Conservation (phyloP, 2,329 filamentous ascomycete genomes). For the Fulvia fulva region DNA sequence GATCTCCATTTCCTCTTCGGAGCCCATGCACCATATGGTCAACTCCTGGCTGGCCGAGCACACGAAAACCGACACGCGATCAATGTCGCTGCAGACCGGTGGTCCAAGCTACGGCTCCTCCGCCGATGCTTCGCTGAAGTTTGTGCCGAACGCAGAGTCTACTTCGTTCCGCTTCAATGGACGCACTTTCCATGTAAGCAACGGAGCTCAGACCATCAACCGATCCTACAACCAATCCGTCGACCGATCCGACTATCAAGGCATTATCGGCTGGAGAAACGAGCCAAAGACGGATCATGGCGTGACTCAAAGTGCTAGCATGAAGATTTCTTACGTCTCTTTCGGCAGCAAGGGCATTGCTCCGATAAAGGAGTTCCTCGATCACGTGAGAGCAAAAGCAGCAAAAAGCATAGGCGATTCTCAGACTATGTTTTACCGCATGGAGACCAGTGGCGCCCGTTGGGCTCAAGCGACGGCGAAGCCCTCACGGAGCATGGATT, state of each 20-base stretch:
- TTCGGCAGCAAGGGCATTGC: neutral
- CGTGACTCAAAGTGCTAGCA: neutral
- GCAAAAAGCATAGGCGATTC: neutral
- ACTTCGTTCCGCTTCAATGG: neutral
- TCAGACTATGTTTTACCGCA: neutral
- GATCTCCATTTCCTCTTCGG: neutral
- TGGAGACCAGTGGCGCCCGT: neutral
- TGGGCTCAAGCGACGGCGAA: neutral
- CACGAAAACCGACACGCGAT: neutral
- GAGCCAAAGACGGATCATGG: neutral
- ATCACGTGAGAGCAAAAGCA: neutral
- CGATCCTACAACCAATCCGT: neutral
- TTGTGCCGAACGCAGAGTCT: neutral
- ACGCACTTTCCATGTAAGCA: neutral
- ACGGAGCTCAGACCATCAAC: neutral
- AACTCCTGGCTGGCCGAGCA: neutral
- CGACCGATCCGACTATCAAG: neutral
- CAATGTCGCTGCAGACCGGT: neutral
- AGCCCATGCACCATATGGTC: neutral
- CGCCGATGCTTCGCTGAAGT: neutral
- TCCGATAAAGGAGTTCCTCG: neutral
- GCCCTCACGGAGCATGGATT: constrained; percentile 45
- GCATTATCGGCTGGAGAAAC: neutral
- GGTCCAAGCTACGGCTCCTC: neutral
- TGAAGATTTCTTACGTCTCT: neutral